Evolutionary conservation across 441 rosid genomes (phyloP).

Genomic region (Breynia disticha): DNA sequence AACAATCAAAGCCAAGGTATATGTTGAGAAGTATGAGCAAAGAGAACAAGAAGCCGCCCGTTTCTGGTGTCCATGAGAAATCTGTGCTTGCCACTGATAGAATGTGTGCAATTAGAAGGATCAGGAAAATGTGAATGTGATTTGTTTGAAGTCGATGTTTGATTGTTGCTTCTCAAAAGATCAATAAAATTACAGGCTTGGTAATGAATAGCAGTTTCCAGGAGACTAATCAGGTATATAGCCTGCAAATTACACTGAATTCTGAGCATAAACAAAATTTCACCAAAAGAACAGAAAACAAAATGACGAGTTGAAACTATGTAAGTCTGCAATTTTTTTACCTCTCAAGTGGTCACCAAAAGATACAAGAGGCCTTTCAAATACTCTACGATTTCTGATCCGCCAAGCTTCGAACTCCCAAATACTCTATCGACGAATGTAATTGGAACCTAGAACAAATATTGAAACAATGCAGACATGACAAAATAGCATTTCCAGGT

Average conservation of each 20-base stretch:
- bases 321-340: no score
- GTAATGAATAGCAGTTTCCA: no score
- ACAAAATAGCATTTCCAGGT: no score
- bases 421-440: constrained; percentile 88
- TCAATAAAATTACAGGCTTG: no score
- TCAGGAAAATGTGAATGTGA: constrained; percentile 30
- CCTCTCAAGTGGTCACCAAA: constrained; percentile 59
- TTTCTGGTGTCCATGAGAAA: constrained; percentile 35
- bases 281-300: no score
- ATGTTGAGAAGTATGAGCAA: constrained; percentile 65
- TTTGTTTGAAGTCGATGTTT: no score
- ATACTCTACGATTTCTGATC: constrained; percentile 93
- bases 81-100: constrained; percentile 23
- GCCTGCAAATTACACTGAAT: no score
- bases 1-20: constrained; percentile 46
- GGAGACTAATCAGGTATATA: no score
- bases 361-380: constrained; percentile 85
- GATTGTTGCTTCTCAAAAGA: no score
- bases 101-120: constrained; percentile 24
- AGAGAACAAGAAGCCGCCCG: constrained; percentile 59
- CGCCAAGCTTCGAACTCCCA: constrained; percentile 97
- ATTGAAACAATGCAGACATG: background rate
- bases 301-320: no score
- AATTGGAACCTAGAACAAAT: constrained; percentile 72
- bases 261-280: no score